Base-by-base conservation (phyloP, 2,329 filamentous ascomycete genomes). In the Fusarium kyushuense region DNA sequence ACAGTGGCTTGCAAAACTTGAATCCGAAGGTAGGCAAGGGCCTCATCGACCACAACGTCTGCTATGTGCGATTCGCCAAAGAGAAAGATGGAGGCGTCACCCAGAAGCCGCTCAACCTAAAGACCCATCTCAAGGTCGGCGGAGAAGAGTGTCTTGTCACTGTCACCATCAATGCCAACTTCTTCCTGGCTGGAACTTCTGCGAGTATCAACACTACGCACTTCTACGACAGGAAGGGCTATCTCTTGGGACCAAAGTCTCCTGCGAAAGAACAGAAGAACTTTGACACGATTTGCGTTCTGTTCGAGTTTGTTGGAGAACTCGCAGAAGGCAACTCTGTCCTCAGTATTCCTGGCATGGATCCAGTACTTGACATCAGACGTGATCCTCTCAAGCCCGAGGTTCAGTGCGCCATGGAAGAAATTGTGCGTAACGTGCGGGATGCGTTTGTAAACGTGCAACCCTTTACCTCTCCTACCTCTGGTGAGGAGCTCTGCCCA, bases 131-230 rank as follows among this genome's bases (percentile, higher is more conserved):
- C 9, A 60, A 57, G 5, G 53, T 70, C 1, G 67, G 48, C 0
- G 66, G 45, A 0, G 52, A 63, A 32, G 52, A 63, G 11, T 57
- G 58, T 19, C 57, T 70, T 1, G 33, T 69, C 25, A 69, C 65
- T 0, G 65, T 69, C 6, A 70, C 67, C 2, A 62, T 70, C 41
- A 70, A 70, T 4, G 67, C 67, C 2, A 70, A 67, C 14, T 70
- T 67, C 32, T 69, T 70, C 58, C 35, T 70, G 0, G 54, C 67
- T 4, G 67, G 67, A 23, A 70, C 58, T 29, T 70, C 67, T 9
- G 67, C 67, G 0, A 51, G 58, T 2, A 47, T 70, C 8, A 61
- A 54, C 9, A 70, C 67, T 1, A 66, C 66, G 0, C 65, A 70
- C 12, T 70, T 59, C 13, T 70, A 70, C 36, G 21, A 21, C 38